Conservation (phyloP, 176 grass and related monocot genomes). For the Poa annua region DNA sequence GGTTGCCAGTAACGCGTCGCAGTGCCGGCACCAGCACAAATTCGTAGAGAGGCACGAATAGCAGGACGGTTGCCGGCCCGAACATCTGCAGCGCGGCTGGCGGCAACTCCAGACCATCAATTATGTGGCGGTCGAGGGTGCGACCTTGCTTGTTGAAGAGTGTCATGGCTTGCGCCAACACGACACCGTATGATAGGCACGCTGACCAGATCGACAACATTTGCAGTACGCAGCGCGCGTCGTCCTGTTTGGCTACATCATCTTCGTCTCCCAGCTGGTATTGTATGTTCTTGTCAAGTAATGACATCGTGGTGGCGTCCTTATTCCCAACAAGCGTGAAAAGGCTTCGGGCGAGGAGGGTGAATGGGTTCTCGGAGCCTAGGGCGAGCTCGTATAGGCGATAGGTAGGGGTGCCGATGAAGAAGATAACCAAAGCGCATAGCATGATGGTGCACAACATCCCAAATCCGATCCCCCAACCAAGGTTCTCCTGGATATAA, state of each 20-base stretch:
- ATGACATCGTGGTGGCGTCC: neutral
- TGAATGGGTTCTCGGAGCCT: neutral
- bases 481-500: constrained; percentile 2
- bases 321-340: neutral
- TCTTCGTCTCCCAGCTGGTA: neutral
- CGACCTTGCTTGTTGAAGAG: constrained; percentile 3
- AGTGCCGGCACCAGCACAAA: neutral
- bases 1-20: constrained; percentile 5
- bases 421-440: neutral
- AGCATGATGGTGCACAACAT: neutral
- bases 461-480: neutral
- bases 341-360: neutral
- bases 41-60: constrained; percentile 51
- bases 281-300: neutral
- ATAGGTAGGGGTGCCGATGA: neutral
- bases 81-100: constrained; percentile 44
- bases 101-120: neutral
- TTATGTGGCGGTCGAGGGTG: constrained; percentile 1
- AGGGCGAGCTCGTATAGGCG: neutral
- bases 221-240: neutral
- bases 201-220: neutral
- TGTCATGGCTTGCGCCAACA: neutral
- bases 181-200: neutral
- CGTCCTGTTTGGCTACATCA: neutral
- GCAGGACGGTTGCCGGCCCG: constrained; percentile 31